phyloP scores from a whole-genome alignment of 768 basidiomycete genomes.

The Podaxis sp. region DNA sequence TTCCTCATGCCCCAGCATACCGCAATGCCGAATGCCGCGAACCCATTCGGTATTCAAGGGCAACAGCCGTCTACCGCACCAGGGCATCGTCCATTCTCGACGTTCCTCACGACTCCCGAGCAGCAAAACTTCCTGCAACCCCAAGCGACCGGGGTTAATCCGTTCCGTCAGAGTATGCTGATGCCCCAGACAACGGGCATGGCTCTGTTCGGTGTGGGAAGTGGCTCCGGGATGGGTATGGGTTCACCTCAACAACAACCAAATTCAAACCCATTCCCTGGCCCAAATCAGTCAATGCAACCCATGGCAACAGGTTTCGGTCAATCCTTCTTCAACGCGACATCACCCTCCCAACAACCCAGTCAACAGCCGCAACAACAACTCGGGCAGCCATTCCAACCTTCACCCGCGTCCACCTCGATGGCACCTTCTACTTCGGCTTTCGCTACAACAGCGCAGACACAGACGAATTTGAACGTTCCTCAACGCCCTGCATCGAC shows the following conservation, averaged over 20 bases:
- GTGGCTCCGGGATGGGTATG: constrained; percentile 12
- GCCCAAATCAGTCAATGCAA: neutral
- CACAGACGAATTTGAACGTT: constrained; percentile 24
- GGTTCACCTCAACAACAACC: constrained; percentile 20
- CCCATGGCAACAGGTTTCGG: neutral
- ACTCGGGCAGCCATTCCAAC: neutral
- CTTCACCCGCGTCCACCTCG: constrained; percentile 4
- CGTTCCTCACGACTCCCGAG: constrained; percentile 49
- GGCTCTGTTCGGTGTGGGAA: constrained; percentile 35
- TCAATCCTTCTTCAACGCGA: constrained; percentile 7
- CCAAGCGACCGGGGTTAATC: constrained; percentile 69
- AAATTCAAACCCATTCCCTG: constrained; percentile 16
- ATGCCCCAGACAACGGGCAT: constrained; percentile 62
- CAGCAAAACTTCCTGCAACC: constrained; percentile 48
- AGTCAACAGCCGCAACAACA: constrained; percentile 4
- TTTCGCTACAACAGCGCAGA: constrained; percentile 18
- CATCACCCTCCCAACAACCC: constrained; percentile 1
- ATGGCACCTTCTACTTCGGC: constrained; percentile 22
- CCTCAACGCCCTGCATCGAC: constrained; percentile 72
- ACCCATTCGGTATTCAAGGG: constrained; percentile 43
- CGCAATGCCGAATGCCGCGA: constrained; percentile 37
- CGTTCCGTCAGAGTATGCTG: constrained; percentile 81
- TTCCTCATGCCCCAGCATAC: constrained; percentile 51
- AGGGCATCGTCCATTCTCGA: constrained; percentile 50
- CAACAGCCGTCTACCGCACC: constrained; percentile 29